Evolutionary conservation across 148 eudicot species (phyloP).

Genomic region (Spergularia bocconei): DNA sequence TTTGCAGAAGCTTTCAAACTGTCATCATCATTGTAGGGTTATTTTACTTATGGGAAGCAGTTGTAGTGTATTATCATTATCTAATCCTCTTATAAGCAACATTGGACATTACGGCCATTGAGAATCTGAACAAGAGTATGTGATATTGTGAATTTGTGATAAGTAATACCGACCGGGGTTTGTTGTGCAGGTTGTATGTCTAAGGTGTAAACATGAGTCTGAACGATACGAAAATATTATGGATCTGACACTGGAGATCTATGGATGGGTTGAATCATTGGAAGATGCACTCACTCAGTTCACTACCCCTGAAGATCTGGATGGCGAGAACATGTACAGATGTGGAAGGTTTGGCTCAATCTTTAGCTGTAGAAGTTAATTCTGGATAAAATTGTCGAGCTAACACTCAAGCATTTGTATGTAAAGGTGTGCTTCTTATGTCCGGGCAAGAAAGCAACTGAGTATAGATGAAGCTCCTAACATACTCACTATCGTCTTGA

Average conservation of each 20-base stretch:
- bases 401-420: constrained; percentile 20
- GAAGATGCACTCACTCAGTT: constrained; percentile 94
- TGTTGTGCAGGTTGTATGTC: constrained; percentile 66
- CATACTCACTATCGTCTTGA: constrained; percentile 86
- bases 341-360: constrained; percentile 73
- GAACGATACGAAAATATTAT: constrained; percentile 80
- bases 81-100: too few relatives aligned
- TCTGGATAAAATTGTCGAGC: not conserved
- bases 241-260: constrained; percentile 94
- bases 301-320: constrained; percentile 85
- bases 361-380: not conserved
- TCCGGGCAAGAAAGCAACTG: constrained; percentile 82
- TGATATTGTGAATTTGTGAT: not conserved
- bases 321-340: constrained; percentile 95
- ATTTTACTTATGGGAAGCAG: not conserved
- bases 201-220: constrained; percentile 77
- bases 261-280: constrained; percentile 85
- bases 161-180: not conserved
- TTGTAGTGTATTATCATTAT: not conserved
- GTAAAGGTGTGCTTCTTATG: constrained; percentile 77
- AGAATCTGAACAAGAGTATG: too few relatives aligned
- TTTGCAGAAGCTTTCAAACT: constrained; percentile 2
- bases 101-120: too few relatives aligned
- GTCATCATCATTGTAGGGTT: not conserved
- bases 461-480: constrained; percentile 91